Evolutionary conservation across 805 yeast species (phyloP).

Genomic region (Kodamaea sagamina): DNA sequence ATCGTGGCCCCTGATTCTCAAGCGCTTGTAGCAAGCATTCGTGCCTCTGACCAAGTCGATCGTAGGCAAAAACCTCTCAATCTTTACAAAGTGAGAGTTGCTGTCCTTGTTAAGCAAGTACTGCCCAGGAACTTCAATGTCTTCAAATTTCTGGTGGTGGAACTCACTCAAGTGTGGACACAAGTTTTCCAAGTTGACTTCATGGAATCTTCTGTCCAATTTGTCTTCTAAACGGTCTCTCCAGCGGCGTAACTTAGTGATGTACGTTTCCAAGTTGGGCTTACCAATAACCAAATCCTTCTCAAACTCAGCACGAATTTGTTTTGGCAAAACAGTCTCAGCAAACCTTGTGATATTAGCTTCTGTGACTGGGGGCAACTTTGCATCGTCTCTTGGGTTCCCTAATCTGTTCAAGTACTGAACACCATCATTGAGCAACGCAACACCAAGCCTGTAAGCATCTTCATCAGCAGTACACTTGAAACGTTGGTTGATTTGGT

Average conservation of each 20-base stretch:
- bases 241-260: conserved; percentile 85
- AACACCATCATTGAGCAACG: conserved; percentile 89
- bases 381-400: conserved; percentile 84
- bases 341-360: conserved; percentile 86
- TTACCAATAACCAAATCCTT: conserved; percentile 83
- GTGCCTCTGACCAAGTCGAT: conserved; percentile 88
- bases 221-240: conserved; percentile 89
- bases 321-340: conserved; percentile 87
- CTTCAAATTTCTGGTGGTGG: conserved; percentile 98
- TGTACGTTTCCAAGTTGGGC: conserved; percentile 87
- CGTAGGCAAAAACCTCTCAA: conserved; percentile 88
- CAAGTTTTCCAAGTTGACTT: conserved; percentile 80
- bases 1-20: conserved; percentile 90
- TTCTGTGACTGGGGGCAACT: conserved; percentile 88
- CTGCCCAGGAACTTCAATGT: conserved; percentile 96
- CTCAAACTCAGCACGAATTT: conserved; percentile 86
- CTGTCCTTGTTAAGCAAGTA: conserved; percentile 85
- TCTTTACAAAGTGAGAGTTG: conserved; percentile 87
- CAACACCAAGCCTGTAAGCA: conserved; percentile 90
- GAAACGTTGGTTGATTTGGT: conserved; percentile 91
- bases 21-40: conserved; percentile 83
- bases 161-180: conserved; percentile 96
- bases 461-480: conserved; percentile 95
- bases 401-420: conserved; percentile 85
- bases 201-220: conserved; percentile 78